These are phyloP conservation scores for Botrytis fragariae DNA, from an alignment of 2,329 filamentous ascomycete species.

Conservation along the genomic window DNA sequence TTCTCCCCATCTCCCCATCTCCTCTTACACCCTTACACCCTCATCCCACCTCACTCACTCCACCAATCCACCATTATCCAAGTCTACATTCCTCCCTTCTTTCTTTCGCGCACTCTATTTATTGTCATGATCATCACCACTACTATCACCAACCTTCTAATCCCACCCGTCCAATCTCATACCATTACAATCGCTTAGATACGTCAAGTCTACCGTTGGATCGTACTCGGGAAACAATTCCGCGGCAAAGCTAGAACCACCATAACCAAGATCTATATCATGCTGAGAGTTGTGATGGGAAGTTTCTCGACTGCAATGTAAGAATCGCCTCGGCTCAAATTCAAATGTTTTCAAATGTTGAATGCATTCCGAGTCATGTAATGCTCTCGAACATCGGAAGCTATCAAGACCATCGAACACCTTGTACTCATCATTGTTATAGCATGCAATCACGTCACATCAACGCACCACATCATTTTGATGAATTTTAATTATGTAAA, in stretches of 20 bases:
- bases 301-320: neutral
- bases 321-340: neutral
- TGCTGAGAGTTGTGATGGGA: neutral
- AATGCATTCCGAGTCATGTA: neutral
- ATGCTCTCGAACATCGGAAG: neutral
- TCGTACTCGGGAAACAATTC: slow-evolving; percentile 7
- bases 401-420: neutral
- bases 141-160: neutral
- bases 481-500: neutral
- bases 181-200: neutral
- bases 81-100: neutral
- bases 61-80: neutral
- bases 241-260: neutral
- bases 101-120: neutral
- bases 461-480: neutral
- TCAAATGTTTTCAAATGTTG: neutral
- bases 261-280: slow-evolving; percentile 9
- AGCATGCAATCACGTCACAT: neutral
- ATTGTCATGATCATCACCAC: neutral
- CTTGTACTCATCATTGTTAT: neutral
- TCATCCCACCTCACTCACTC: too few species aligned
- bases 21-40: neutral
- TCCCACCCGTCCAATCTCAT: neutral
- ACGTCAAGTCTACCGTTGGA: neutral
- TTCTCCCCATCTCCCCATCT: neutral